Base-by-base conservation (phyloP, 179 eudicot species). In the Beta macrorhiza region DNA sequence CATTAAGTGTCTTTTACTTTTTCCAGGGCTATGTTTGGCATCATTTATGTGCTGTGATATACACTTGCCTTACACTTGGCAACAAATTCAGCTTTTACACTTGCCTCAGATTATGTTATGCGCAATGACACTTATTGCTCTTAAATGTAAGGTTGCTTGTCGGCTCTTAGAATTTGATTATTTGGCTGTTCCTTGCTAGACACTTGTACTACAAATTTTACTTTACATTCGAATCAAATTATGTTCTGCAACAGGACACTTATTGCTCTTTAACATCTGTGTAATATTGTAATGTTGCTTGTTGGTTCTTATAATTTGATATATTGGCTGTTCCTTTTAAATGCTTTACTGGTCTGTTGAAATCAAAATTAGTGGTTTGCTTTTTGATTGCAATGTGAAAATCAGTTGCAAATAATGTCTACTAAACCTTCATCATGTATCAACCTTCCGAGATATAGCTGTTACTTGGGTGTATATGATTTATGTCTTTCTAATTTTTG, bases 271-370 rank as follows among this genome's bases (percentile, higher is more conserved):
- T 9, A 5, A 77, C 19, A 75, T 42, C 49, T 37, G 1, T 74
- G 58, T 25, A 37, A 47, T 32, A 7, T 74, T 5, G 12, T 74
- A 3, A 37, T 37, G 42, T 37, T 9, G 53, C 58, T 16, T 56
- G 9, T 57, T 29, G 65, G 37, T 32, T 57, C 51, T 56, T 25
- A 42, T 74, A 32, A 7, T 19, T 55, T 1, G 12, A 42, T 42
- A n/a, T 10, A 9, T 75, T 9, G 7, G 53, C 13, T 7, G 45
- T 76, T 12, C 69, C 53, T 49, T 44, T 15, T 76, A 44, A 44
- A 0, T 59, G 68, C 47, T 76, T 59, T 49, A 19, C 5, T 62
- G 72, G 71, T 63, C n/a, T 45, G 72, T 59, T 63, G 71, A 78
- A 55, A 22, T 71, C 45, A 45, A 1, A 10, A 44, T 69, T 19